A percentile compares a stretch with the other conserved stretches of the same genome.
Evolutionary conservation across 2,329 filamentous ascomycete species (phyloP).

Genomic region (Xylariaceae sp.): DNA sequence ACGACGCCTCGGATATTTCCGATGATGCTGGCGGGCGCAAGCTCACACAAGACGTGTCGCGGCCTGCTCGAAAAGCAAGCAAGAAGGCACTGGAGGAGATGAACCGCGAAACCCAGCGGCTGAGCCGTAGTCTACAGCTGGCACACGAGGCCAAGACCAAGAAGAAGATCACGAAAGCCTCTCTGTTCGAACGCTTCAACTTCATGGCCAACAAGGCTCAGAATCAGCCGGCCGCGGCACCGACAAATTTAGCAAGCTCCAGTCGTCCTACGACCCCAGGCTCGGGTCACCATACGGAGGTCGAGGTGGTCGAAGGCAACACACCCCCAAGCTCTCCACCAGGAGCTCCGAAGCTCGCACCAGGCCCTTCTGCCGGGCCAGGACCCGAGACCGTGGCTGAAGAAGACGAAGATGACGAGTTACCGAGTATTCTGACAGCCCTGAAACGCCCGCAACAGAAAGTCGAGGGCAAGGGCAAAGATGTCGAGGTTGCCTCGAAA

Average conservation of each 20-base stretch:
- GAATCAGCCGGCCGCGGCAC: slow-evolving; percentile 18
- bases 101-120: slow-evolving; percentile 85
- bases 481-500: slow-evolving; percentile 22
- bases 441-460: slow-evolving; percentile 26
- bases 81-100: slow-evolving; percentile 95
- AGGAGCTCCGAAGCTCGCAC: slow-evolving; percentile 23
- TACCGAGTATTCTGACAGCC: slow-evolving; percentile 29
- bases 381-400: slow-evolving; percentile 9
- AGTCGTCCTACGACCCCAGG: slow-evolving; percentile 43
- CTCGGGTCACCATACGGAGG: slow-evolving; percentile 39
- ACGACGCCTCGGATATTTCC: slow-evolving; percentile 48
- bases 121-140: slow-evolving; percentile 84
- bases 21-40: slow-evolving; percentile 57
- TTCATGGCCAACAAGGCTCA: slow-evolving; percentile 44
- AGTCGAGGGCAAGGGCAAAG: slow-evolving; percentile 58
- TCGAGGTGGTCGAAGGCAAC: slow-evolving; percentile 42
- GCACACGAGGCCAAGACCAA: slow-evolving; percentile 83
- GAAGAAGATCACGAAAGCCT: slow-evolving; percentile 80
- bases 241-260: slow-evolving; percentile 44
- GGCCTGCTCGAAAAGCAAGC: slow-evolving; percentile 76
- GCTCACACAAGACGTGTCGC: slow-evolving; percentile 58
- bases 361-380: slow-evolving; percentile 4
- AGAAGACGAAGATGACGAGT: slow-evolving; percentile 27
- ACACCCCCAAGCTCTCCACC: slow-evolving; percentile 70
- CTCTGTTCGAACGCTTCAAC: slow-evolving; percentile 79